A percentile compares a stretch with the other conserved stretches of the same genome.
phyloP scores from a whole-genome alignment of 352 stramenopile genomes.

The Phytophthora pini region DNA sequence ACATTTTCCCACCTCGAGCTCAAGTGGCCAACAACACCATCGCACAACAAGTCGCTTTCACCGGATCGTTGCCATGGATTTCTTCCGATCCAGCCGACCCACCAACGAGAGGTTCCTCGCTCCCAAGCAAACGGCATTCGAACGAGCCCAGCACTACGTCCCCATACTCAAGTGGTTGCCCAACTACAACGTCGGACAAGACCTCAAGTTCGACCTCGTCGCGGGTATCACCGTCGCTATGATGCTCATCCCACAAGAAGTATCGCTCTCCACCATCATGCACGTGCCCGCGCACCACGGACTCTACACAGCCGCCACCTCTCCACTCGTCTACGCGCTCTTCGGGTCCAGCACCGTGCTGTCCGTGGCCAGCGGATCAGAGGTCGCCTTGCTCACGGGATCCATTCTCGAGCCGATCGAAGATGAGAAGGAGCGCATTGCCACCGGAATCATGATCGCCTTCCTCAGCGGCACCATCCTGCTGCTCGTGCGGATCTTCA shows the following conservation, averaged over 20 bases:
- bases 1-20: slow-evolving; percentile 15
- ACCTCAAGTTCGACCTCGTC: slow-evolving; percentile 25
- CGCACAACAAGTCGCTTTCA: not conserved
- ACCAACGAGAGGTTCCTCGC: slow-evolving; percentile 20
- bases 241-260: slow-evolving; percentile 21
- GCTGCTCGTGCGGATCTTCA: slow-evolving; percentile 75
- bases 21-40: slow-evolving; percentile 16
- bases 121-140: slow-evolving; percentile 21
- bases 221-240: slow-evolving; percentile 15
- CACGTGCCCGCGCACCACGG: slow-evolving; percentile 16
- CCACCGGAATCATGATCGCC: slow-evolving; percentile 50
- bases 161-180: slow-evolving; percentile 22
- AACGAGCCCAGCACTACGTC: slow-evolving; percentile 24
- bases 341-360: slow-evolving; percentile 85
- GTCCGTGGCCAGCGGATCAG: slow-evolving; percentile 73
- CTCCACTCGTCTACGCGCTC: slow-evolving; percentile 83
- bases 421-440: slow-evolving; percentile 46
- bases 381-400: slow-evolving; percentile 57
- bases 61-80: slow-evolving; percentile 9
- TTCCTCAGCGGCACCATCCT: slow-evolving; percentile 86
- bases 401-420: slow-evolving; percentile 57
- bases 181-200: slow-evolving; percentile 18
- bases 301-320: slow-evolving; percentile 51
- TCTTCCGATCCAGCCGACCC: slow-evolving; percentile 8
- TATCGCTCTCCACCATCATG: slow-evolving; percentile 21